Base-by-base conservation (phyloP, 2,329 filamentous ascomycete genomes). In the Xylariaceae sp. region DNA sequence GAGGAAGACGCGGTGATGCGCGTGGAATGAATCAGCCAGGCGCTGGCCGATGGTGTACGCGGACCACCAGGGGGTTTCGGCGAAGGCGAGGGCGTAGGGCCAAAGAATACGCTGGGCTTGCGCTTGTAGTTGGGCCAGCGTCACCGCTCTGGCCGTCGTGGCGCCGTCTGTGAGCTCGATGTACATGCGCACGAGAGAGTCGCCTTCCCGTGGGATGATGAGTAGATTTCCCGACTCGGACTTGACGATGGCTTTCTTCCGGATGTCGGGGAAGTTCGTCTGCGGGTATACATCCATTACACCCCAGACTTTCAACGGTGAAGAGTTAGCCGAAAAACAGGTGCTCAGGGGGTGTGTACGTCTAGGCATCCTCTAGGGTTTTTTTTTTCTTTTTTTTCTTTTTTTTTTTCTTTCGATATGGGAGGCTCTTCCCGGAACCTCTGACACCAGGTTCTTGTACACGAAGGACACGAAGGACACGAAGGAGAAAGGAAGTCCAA, bases 11-110 rank as follows among this genome's bases (percentile, higher is more conserved):
- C 80, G 76, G 54, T 79, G 64, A 42, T 78, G 72, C 49, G 78
- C 74, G 63, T 82, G 77, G 68, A 86, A 87, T 41, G 73, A 70
- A 41, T 80, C 76, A 0, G 83, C 83, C 2, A 82, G 72, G 2
- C 81, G 77, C 65, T 86, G 83, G 2, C 82, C 82, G 47, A 85
- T 84, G 5, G 74, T 70, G 57, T 87, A 87, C 0, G 80, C 81
- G 0, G 80, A 83, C 80, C 83, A 86, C 84, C 84, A 87, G 0
- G 55, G 60, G 0, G 80, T 83, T 51, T 78, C 76, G 0, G 73
- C 73, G 50, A 83, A 75, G 0, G 82, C 76, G 58, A 85, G 72
- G 0, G 63, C 57, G 53, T 83, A 85, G 0, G 81, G 82, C 0
- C 67, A 58, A 49, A 86, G 79, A 41, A 85, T 80, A 0, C 68